Evolutionary conservation across 768 basidiomycete genomes (phyloP).

Genomic region (Lentinula raphanica): DNA sequence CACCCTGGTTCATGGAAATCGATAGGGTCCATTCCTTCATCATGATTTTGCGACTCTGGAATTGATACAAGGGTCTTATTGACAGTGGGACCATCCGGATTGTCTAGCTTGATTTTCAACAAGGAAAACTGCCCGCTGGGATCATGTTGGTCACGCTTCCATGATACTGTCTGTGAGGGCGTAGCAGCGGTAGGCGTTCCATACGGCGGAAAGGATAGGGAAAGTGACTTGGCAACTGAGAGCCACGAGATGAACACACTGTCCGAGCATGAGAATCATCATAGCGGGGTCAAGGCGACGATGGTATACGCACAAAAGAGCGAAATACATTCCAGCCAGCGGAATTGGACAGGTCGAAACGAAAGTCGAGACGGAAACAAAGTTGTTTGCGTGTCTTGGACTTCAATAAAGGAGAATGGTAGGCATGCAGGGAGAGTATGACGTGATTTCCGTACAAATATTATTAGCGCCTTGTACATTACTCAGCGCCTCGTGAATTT

Average conservation of each 20-base stretch:
- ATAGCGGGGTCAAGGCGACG: not conserved
- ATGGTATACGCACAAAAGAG: not conserved
- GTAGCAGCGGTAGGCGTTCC: not conserved
- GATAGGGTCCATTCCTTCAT: not conserved
- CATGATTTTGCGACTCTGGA: not conserved
- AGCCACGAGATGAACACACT: not conserved
- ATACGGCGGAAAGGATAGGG: constrained; percentile 1
- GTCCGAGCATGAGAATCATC: not conserved
- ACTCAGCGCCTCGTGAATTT: no score
- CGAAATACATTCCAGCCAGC: constrained; percentile 1
- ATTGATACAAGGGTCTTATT: not conserved
- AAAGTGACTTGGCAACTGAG: not conserved
- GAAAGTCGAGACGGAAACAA: not conserved
- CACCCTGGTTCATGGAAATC: constrained; percentile 2
- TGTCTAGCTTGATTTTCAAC: constrained; percentile 4
- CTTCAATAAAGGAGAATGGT: not conserved
- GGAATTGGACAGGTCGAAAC: not conserved
- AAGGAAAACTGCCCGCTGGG: not conserved
- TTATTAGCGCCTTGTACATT: no score
- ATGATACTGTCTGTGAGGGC: not conserved
- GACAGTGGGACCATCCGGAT: not conserved
- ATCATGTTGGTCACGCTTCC: not conserved
- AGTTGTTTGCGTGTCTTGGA: not conserved
- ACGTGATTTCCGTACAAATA: no score
- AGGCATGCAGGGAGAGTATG: not conserved